Evolutionary conservation across 1,284 basidiomycete genomes (phyloP).

Genomic region (Leccinum pachyderme): DNA sequence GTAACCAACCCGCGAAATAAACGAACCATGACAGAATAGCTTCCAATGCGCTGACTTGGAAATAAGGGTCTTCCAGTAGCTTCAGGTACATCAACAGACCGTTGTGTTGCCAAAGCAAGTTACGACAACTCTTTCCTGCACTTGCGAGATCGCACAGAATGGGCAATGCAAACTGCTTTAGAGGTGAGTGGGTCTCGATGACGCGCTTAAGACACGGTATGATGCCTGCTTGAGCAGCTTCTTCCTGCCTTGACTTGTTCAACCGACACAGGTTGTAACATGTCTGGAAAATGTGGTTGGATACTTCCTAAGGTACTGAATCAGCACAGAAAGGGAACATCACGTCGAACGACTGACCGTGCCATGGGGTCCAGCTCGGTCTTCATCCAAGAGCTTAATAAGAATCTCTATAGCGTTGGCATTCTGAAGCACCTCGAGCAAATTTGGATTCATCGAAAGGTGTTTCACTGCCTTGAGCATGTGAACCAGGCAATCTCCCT

Average conservation of each 20-base stretch:
- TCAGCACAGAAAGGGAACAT: slow-evolving; percentile 2
- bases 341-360: slow-evolving; percentile 54
- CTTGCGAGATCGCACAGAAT: slow-evolving; percentile 94
- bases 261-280: slow-evolving; percentile 94
- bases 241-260: slow-evolving; percentile 92
- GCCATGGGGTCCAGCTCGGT: slow-evolving; percentile 75
- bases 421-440: slow-evolving; percentile 93
- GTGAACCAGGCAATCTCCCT: slow-evolving; percentile 81
- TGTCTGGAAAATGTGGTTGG: slow-evolving; percentile 91
- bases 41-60: slow-evolving; percentile 92
- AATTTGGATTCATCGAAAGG: slow-evolving; percentile 86
- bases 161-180: slow-evolving; percentile 95
- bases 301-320: slow-evolving; percentile 69
- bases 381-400: slow-evolving; percentile 79
- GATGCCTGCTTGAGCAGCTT: slow-evolving; percentile 93
- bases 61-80: slow-evolving; percentile 90
- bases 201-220: slow-evolving; percentile 89
- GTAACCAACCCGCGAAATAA: background rate
- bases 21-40: slow-evolving; percentile 85
- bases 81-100: slow-evolving; percentile 81
- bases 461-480: slow-evolving; percentile 96
- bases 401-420: slow-evolving; percentile 93
- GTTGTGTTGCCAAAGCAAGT: slow-evolving; percentile 85
- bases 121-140: slow-evolving; percentile 88
- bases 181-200: slow-evolving; percentile 82